Percentiles rank a stretch among this genome's conserved stretches.
phyloP scores from a whole-genome alignment of 148 eudicot genomes.

The Cornus florida region DNA sequence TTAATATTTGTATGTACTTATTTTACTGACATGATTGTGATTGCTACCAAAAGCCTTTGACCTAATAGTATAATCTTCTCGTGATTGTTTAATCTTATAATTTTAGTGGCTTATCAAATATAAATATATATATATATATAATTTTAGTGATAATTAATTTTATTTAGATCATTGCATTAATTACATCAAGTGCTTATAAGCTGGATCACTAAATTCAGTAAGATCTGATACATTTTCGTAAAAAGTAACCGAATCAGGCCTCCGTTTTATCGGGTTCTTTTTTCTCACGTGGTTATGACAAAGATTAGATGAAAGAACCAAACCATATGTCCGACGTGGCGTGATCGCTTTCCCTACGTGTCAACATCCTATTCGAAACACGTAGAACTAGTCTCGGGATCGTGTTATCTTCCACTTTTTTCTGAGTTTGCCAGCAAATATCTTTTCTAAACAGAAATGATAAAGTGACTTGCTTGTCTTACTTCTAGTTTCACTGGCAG shows the following conservation, averaged over 20 bases:
- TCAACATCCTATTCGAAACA: neutral
- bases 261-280: neutral
- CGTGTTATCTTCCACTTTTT: constrained; percentile 8
- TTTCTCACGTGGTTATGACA: constrained; percentile 16
- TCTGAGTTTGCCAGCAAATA: neutral
- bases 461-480: neutral
- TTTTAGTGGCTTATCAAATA: too few relatives aligned
- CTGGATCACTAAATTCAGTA: too few relatives aligned
- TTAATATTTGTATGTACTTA: too few relatives aligned
- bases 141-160: too few relatives aligned
- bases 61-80: too few relatives aligned
- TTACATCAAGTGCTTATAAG: too few relatives aligned
- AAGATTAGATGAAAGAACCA: neutral
- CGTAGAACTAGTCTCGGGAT: neutral
- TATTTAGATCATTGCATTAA: too few relatives aligned
- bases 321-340: constrained; percentile 23
- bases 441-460: neutral
- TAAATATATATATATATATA: too few relatives aligned
- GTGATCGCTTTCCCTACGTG: constrained; percentile 14
- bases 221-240: too few relatives aligned
- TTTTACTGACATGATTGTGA: too few relatives aligned
- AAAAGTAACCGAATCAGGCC: neutral
- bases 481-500: neutral
- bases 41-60: too few relatives aligned
- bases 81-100: too few relatives aligned